A percentile compares a stretch with the other conserved stretches of the same genome.
phyloP scores from a whole-genome alignment of 1,284 basidiomycete species.

The Mycosarcoma mackinlayi region DNA sequence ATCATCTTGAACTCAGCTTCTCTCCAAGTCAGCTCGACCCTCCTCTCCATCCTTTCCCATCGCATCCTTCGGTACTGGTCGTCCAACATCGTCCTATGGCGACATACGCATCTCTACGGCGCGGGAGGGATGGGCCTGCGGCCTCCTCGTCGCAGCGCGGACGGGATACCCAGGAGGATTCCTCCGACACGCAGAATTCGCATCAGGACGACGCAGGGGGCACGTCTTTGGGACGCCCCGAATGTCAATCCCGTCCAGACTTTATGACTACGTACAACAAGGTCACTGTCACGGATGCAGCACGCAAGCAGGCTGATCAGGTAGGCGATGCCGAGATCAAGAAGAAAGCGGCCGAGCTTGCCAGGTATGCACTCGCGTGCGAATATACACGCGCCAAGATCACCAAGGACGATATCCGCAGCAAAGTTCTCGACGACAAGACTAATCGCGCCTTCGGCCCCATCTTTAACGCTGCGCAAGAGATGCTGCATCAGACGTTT shows the following conservation, averaged over 20 bases:
- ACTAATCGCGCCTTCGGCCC: conserved; percentile 35
- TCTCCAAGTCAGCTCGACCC: neutral
- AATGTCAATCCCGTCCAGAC: neutral
- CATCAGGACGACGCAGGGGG: conserved; percentile 12
- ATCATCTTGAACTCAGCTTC: no score
- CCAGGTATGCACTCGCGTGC: conserved; percentile 50
- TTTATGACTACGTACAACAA: conserved; percentile 1
- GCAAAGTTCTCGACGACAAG: conserved; percentile 35
- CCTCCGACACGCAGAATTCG: conserved; percentile 5
- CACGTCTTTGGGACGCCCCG: neutral
- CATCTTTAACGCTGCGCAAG: conserved; percentile 57
- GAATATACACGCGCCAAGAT: conserved; percentile 46
- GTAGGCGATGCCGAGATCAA: conserved; percentile 39
- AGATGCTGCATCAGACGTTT: conserved; percentile 48
- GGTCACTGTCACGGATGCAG: conserved; percentile 26
- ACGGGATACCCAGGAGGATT: conserved; percentile 2
- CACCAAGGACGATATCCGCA: conserved; percentile 45
- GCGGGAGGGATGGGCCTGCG: conserved; percentile 14
- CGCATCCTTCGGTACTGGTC: no score
- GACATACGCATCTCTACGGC: conserved; percentile 24
- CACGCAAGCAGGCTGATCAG: conserved; percentile 25
- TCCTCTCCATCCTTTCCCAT: neutral
- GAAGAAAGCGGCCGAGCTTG: conserved; percentile 52
- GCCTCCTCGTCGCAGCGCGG: neutral
- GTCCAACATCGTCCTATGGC: no score